Evolutionary conservation across 805 yeast genomes (phyloP), one percentile per base, ranked within the genome.

Genomic region (Lachancea thermotolerans): DNA sequence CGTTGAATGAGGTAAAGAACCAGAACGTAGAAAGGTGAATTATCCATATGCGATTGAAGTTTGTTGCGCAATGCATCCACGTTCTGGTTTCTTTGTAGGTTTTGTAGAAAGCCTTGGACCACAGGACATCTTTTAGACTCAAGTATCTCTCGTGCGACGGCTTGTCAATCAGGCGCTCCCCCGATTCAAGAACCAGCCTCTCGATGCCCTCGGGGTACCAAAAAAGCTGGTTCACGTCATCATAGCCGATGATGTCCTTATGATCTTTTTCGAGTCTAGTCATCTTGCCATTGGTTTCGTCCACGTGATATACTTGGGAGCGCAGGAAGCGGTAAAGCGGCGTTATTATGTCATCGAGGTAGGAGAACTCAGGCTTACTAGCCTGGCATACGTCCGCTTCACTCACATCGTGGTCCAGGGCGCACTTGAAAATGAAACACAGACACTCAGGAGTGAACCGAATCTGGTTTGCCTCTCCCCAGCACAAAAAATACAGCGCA

Each of bases 401-500:
- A 77, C 66, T 60, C 75, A 81, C 36, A 82, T 72, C 38, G 82
- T 85, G 50, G 83, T 62, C 65, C 79, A 90, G 74, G 41, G 95
- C 87, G 54, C 95, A 82, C 56, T 87, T 85, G 68, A 81, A 87
- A 21, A 88, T 77, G 53, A 89, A 88, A 49, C 95, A 86, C 16
- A 88, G 59, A 55, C 95, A 86, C 58, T 88, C 96, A 0, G 96
- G 96, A 79, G 87, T 81, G 55, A 85, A 88, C 49, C 96, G 71
- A 2, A 88, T 59, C 53, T 86, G 89, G 56, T 85, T 86, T 0
- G 95, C 87, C 60, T 88, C 96, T 0, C 95, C 95, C 96, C 96
- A 88, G 50, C 86, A 77, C 45, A 85, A 61, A 10, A 88, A 69
- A 56, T 81, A 89, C 7, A 88, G 63, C 0, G 85, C 78, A 14